These are phyloP conservation scores for Claviceps purpurea DNA, from an alignment of 2,329 filamentous ascomycete species.

Conservation along the genomic window DNA sequence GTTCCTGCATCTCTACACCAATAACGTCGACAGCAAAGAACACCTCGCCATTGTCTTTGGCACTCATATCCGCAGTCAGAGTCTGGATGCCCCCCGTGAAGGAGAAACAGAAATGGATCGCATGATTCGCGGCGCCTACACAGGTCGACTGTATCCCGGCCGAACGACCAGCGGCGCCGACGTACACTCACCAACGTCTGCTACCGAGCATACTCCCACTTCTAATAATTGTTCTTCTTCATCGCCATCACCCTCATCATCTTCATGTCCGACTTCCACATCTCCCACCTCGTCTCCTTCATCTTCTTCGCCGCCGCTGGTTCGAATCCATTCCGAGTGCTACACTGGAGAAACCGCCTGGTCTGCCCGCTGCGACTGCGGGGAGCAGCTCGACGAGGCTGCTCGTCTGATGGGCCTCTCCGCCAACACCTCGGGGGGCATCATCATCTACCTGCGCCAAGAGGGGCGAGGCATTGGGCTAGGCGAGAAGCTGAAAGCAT, in stretches of 20 bases:
- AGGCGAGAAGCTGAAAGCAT: slow-evolving; percentile 91
- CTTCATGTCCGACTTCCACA: not conserved
- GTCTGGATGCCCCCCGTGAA: slow-evolving; percentile 55
- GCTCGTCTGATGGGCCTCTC: slow-evolving; percentile 80
- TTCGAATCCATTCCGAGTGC: slow-evolving; percentile 94
- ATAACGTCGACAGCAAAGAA: slow-evolving; percentile 87
- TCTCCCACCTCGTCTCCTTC: not conserved
- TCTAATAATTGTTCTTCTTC: not conserved
- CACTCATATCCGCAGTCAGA: slow-evolving; percentile 61
- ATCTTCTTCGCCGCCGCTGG: slow-evolving; percentile 44
- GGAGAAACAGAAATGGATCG: slow-evolving; percentile 80
- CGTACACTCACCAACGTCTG: slow-evolving; percentile 6
- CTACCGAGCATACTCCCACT: slow-evolving; percentile 1
- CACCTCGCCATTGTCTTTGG: slow-evolving; percentile 97
- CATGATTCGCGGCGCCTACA: slow-evolving; percentile 90
- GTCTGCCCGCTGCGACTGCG: slow-evolving; percentile 95
- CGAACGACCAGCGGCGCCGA: slow-evolving; percentile 55
- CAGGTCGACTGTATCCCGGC: slow-evolving; percentile 74
- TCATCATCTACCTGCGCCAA: slow-evolving; percentile 91
- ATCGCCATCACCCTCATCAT: not conserved
- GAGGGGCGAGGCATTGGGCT: slow-evolving; percentile 93
- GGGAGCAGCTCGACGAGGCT: slow-evolving; percentile 93
- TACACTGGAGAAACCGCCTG: slow-evolving; percentile 98
- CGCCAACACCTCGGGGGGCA: slow-evolving; percentile 53
- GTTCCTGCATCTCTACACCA: slow-evolving; percentile 91